phyloP scores from a whole-genome alignment of 108 stramenopile genomes.

The Bacterosira constricta region DNA sequence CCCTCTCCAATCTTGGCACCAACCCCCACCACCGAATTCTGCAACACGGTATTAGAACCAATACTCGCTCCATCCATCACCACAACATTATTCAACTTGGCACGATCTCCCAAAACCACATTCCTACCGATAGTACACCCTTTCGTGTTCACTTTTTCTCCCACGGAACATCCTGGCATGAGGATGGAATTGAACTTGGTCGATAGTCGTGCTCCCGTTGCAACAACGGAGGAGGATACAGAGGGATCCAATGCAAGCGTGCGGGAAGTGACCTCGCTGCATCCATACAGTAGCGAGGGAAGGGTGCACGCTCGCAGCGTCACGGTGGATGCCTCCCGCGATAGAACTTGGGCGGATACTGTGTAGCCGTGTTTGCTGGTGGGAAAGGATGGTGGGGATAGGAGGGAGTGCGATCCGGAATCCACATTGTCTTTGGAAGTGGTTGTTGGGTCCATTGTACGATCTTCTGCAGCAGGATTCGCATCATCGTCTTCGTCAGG shows the following conservation, averaged over 20 bases:
- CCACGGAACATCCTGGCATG: slow-evolving; percentile 53
- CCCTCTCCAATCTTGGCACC: slow-evolving; percentile 75
- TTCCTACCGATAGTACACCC: slow-evolving; percentile 67
- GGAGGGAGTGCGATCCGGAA: not conserved
- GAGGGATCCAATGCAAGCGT: slow-evolving; percentile 27
- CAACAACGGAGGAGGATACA: slow-evolving; percentile 11
- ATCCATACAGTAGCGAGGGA: slow-evolving; percentile 72
- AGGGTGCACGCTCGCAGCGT: slow-evolving; percentile 69
- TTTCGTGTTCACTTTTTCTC: slow-evolving; percentile 78
- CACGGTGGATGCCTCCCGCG: slow-evolving; percentile 43
- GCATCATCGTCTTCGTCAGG: slow-evolving; percentile 14
- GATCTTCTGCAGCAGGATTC: not conserved
- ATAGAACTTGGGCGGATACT: slow-evolving; percentile 67
- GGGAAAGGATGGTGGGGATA: slow-evolving; percentile 18
- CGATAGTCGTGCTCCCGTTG: slow-evolving; percentile 42
- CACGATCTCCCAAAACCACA: slow-evolving; percentile 62
- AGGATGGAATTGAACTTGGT: slow-evolving; percentile 73
- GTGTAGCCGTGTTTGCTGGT: slow-evolving; percentile 41
- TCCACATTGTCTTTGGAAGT: not conserved
- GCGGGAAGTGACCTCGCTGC: slow-evolving; percentile 65
- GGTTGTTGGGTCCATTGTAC: not conserved
- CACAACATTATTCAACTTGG: slow-evolving; percentile 84
- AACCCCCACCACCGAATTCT: slow-evolving; percentile 74
- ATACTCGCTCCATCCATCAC: slow-evolving; percentile 78
- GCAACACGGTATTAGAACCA: slow-evolving; percentile 73